phyloP scores from a whole-genome alignment of 768 basidiomycete genomes.

The Phanerochaete carnosa region DNA sequence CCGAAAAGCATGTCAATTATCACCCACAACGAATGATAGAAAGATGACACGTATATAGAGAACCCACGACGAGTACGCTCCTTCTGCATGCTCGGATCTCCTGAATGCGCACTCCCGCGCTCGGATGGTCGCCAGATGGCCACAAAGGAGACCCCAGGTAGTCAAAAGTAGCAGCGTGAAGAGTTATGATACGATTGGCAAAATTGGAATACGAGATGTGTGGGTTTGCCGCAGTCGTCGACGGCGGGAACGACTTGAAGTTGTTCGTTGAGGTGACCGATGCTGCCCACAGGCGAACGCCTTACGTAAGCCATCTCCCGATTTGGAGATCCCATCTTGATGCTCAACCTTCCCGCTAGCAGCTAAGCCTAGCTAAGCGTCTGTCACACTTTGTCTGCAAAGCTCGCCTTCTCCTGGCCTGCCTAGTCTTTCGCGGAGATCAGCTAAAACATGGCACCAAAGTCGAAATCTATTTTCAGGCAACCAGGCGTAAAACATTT shows the following conservation, averaged over 20 bases:
- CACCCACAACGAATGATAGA: conserved; percentile 8
- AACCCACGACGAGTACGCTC: conserved; percentile 81
- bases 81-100: conserved; percentile 54
- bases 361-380: background rate
- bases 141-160: conserved; percentile 4
- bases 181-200: background rate
- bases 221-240: conserved; percentile 2
- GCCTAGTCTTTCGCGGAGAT: background rate
- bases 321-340: conserved; percentile 1
- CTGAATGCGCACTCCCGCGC: conserved; percentile 7
- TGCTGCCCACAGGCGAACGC: conserved; percentile 10
- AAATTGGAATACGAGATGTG: background rate
- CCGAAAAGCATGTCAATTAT: conserved; percentile 42
- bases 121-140: conserved; percentile 3
- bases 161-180: background rate
- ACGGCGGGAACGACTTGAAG: conserved; percentile 8
- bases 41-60: conserved; percentile 74
- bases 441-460: conserved; percentile 54
- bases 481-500: conserved; percentile 90
- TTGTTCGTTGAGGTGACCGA: conserved; percentile 9
- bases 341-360: background rate
- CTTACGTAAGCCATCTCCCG: conserved; percentile 9
- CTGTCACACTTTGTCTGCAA: background rate
- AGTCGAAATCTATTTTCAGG: conserved; percentile 90
- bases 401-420: background rate